phyloP scores from a whole-genome alignment of 345 rosid species.

The Pelargonium nanum region DNA sequence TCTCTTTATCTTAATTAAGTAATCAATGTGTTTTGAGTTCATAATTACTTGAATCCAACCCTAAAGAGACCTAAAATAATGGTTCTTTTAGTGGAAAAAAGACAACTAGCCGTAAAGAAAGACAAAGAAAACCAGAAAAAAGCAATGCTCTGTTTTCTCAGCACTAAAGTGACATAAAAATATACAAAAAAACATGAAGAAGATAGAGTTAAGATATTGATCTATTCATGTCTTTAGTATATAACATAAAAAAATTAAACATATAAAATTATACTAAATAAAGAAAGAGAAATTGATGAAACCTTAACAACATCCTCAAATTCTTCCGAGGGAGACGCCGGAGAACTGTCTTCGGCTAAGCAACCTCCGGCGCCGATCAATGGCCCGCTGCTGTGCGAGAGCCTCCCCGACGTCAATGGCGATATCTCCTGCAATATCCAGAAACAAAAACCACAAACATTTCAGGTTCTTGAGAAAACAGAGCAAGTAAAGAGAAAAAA shows the following conservation, averaged over 20 bases:
- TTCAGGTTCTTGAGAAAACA: too few relatives aligned
- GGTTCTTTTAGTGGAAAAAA: not conserved
- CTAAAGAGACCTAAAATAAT: not conserved
- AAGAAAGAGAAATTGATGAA: not conserved
- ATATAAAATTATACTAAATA: too few relatives aligned
- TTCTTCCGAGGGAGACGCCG: constrained; percentile 77
- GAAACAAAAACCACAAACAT: not conserved
- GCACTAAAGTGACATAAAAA: not conserved
- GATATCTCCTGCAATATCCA: constrained; percentile 62
- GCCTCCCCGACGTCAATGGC: constrained; percentile 85
- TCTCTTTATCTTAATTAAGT: not conserved
- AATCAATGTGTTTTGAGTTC: not conserved
- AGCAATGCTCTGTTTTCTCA: not conserved
- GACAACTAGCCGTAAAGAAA: not conserved
- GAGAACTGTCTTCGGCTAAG: constrained; percentile 69
- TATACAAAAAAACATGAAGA: too few relatives aligned
- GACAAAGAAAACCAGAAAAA: not conserved
- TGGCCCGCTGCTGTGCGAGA: constrained; percentile 92
- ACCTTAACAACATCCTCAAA: constrained; percentile 92
- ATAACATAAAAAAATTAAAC: too few relatives aligned
- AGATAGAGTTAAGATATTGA: not conserved
- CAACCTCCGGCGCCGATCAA: constrained; percentile 32
- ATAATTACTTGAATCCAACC: not conserved
- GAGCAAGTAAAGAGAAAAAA: too few relatives aligned
- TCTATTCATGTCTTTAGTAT: not conserved